Evolutionary conservation across 2,329 filamentous ascomycete genomes (phyloP).

Genomic region (Penicillium nordicum): DNA sequence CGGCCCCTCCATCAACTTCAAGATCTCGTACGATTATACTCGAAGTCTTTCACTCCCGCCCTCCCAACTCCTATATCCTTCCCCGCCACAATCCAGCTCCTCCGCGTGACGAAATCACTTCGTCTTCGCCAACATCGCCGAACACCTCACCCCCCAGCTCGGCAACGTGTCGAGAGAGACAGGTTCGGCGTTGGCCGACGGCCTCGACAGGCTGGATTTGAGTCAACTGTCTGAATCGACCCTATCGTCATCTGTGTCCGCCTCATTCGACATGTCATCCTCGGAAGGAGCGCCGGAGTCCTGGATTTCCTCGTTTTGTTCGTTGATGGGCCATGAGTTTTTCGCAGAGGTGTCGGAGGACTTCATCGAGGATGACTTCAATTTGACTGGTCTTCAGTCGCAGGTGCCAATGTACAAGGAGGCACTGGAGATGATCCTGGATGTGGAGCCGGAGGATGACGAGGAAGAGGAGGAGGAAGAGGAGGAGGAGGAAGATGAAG

Average conservation of each 20-base stretch:
- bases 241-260: slow-evolving; percentile 37
- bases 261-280: slow-evolving; percentile 45
- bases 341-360: slow-evolving; percentile 98
- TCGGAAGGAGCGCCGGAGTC: slow-evolving; percentile 65
- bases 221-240: slow-evolving; percentile 46
- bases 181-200: slow-evolving; percentile 46
- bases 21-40: background rate
- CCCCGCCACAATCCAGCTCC: background rate
- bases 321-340: slow-evolving; percentile 92
- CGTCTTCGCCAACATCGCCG: slow-evolving; percentile 16
- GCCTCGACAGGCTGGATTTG: slow-evolving; percentile 48
- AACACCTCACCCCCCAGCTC: slow-evolving; percentile 23
- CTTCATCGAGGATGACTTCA: slow-evolving; percentile 99
- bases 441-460: slow-evolving; percentile 91
- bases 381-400: slow-evolving; percentile 88
- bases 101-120: slow-evolving; percentile 20
- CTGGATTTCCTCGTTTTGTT: slow-evolving; percentile 98
- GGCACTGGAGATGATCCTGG: slow-evolving; percentile 97
- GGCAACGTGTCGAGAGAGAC: slow-evolving; percentile 47
- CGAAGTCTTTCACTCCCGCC: background rate
- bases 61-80: slow-evolving; percentile 5
- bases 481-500: slow-evolving; percentile 66
- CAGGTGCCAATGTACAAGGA: slow-evolving; percentile 99
- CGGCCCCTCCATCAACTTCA: slow-evolving; percentile 8
- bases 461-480: slow-evolving; percentile 64